Conservation (phyloP, 306 rosid genomes). For the Styphnolobium japonicum region DNA sequence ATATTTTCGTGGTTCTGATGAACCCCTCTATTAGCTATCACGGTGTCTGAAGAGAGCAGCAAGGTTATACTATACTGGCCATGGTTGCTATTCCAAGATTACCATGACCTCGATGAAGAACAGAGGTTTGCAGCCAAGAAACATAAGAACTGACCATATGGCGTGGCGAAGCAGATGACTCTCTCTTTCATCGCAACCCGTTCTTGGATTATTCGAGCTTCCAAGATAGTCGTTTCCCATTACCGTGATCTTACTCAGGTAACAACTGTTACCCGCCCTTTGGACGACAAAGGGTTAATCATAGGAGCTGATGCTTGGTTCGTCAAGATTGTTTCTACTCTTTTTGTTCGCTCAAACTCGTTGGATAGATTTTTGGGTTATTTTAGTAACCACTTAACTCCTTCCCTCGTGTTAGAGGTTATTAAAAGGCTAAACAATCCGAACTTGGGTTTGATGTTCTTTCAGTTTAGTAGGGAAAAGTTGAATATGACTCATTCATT, state of each 20-base stretch:
- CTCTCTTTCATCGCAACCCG: slow-evolving; percentile 47
- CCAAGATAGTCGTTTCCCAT: slow-evolving; percentile 48
- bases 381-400: slow-evolving; percentile 49
- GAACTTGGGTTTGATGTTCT: slow-evolving; percentile 59
- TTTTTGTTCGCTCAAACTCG: slow-evolving; percentile 52
- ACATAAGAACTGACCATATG: slow-evolving; percentile 13
- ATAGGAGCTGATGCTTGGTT: slow-evolving; percentile 67
- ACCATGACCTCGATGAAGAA: slow-evolving; percentile 28
- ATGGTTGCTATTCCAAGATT: neutral
- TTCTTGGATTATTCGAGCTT: slow-evolving; percentile 51
- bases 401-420: slow-evolving; percentile 66
- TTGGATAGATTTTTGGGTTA: slow-evolving; percentile 50
- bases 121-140: slow-evolving; percentile 21
- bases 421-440: slow-evolving; percentile 61
- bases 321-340: slow-evolving; percentile 68
- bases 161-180: slow-evolving; percentile 57
- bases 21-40: neutral
- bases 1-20: neutral
- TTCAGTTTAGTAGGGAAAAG: slow-evolving; percentile 52
- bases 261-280: slow-evolving; percentile 34
- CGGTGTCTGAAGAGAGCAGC: neutral
- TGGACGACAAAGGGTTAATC: slow-evolving; percentile 37
- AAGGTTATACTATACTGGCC: neutral
- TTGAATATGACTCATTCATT: slow-evolving; percentile 46
- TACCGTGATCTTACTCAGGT: slow-evolving; percentile 36